These are phyloP conservation scores for Sarocladiaceae sp. DNA, from an alignment of 2,329 filamentous ascomycete genomes.

Conservation along the genomic window DNA sequence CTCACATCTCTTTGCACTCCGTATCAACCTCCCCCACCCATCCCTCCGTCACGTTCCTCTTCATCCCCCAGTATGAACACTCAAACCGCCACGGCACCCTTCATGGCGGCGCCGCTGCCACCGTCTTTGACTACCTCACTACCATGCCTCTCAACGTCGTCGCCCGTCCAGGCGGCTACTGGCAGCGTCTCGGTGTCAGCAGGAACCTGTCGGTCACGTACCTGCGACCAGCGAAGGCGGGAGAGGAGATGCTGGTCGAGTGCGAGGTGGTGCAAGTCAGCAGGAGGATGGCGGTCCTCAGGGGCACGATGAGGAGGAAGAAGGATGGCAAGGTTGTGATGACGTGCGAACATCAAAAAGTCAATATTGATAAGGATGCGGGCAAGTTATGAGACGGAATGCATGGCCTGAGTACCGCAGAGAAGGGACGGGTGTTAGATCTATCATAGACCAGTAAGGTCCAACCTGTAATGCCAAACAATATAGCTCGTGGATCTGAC, in stretches of 20 bases:
- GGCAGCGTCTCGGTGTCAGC: conserved; percentile 56
- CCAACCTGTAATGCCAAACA: too few species aligned
- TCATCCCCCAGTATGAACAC: conserved; percentile 43
- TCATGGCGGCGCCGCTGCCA: conserved; percentile 58
- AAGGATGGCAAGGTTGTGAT: conserved; percentile 47
- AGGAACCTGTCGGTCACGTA: conserved; percentile 63
- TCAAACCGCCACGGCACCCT: conserved; percentile 49
- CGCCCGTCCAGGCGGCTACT: conserved; percentile 48
- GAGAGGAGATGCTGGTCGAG: conserved; percentile 44
- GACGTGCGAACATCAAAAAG: conserved; percentile 59
- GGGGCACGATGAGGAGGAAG: conserved; percentile 47
- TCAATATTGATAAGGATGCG: conserved; percentile 46
- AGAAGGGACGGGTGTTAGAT: too few species aligned
- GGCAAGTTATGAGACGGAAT: conserved; percentile 19
- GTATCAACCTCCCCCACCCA: conserved; percentile 26
- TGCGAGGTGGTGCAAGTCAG: conserved; percentile 54
- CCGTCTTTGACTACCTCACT: conserved; percentile 62
- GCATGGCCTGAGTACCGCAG: too few species aligned
- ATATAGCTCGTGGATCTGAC: too few species aligned
- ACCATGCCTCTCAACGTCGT: conserved; percentile 51
- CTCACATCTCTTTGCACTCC: conserved; percentile 34
- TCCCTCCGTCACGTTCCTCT: conserved; percentile 37
- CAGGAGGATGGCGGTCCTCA: conserved; percentile 44
- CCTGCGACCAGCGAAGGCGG: conserved; percentile 52
- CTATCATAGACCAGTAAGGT: too few species aligned